These are phyloP conservation scores for Dipodascus geniculatus DNA, from an alignment of 805 yeast species.

Conservation along the genomic window DNA sequence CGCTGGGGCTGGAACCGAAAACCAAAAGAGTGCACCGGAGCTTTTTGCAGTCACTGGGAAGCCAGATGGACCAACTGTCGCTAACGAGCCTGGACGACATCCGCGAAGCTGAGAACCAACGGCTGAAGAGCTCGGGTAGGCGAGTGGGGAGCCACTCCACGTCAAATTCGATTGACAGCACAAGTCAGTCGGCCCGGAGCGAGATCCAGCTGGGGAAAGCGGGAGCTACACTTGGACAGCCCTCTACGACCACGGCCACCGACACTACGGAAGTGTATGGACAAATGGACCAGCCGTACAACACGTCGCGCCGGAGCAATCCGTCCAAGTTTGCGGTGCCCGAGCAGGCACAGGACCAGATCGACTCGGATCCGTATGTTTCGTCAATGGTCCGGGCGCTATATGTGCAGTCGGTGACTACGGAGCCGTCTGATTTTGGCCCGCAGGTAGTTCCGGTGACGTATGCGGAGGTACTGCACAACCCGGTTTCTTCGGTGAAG, in stretches of 20 bases:
- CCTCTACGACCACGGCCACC: constrained; percentile 10
- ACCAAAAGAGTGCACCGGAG: neutral
- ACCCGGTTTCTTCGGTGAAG: neutral
- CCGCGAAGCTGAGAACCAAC: neutral
- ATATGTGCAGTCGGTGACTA: constrained; percentile 43
- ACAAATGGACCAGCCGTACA: constrained; percentile 8
- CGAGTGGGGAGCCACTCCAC: neutral
- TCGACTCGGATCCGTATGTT: constrained; percentile 42
- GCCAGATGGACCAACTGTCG: neutral
- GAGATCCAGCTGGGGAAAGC: neutral
- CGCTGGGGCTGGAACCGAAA: neutral
- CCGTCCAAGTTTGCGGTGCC: constrained; percentile 20
- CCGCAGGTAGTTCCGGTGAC: constrained; percentile 12
- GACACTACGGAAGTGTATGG: constrained; percentile 13
- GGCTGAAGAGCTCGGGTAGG: neutral
- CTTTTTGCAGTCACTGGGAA: constrained; percentile 4
- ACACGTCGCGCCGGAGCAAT: constrained; percentile 5
- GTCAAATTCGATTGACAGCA: neutral
- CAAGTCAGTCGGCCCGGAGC: neutral
- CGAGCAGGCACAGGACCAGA: constrained; percentile 48
- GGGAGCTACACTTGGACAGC: neutral
- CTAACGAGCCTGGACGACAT: constrained; percentile 1
- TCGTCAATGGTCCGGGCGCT: constrained; percentile 41
- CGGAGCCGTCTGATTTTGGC: constrained; percentile 63
- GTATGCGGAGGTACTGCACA: neutral